Conservation (phyloP, 176 grass and related monocot species). For the Pontederia crassipes region DNA sequence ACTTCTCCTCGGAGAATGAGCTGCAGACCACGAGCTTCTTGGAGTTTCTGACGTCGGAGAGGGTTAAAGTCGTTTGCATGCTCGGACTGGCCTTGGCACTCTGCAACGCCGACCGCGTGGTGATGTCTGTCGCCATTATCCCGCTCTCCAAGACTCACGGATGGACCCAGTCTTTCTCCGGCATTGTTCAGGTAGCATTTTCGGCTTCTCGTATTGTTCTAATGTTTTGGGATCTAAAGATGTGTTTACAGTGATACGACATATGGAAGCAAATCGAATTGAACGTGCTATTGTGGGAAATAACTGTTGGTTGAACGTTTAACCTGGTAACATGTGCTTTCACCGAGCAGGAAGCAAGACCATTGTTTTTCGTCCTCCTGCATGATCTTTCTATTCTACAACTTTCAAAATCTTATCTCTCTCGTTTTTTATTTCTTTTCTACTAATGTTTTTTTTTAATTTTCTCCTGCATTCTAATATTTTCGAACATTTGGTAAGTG, state of each 20-base stretch:
- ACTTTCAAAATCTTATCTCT: background rate
- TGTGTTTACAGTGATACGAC: background rate
- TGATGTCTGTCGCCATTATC: slow-evolving; percentile 94
- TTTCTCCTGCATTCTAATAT: slow-evolving; percentile 11
- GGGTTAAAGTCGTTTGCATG: slow-evolving; percentile 87
- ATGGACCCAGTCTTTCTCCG: slow-evolving; percentile 66
- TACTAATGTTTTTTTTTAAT: background rate
- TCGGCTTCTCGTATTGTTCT: slow-evolving; percentile 6
- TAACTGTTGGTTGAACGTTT: too few relatives aligned
- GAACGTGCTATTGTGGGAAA: too few relatives aligned
- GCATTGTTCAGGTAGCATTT: slow-evolving; percentile 69
- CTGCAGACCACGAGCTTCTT: slow-evolving; percentile 8
- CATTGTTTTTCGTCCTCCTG: background rate
- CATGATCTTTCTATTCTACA: too few relatives aligned
- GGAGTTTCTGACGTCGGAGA: slow-evolving; percentile 90
- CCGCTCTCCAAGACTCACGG: slow-evolving; percentile 71
- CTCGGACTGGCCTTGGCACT: slow-evolving; percentile 72
- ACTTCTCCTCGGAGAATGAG: slow-evolving; percentile 1
- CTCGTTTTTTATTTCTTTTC: background rate
- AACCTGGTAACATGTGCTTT: too few relatives aligned
- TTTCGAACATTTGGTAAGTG: slow-evolving; percentile 15
- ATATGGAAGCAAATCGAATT: too few relatives aligned
- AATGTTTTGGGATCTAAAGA: background rate
- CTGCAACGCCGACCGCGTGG: slow-evolving; percentile 92
- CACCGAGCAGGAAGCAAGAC: too few relatives aligned